phyloP scores from a whole-genome alignment of 345 rosid genomes.

The Populus nigra region DNA sequence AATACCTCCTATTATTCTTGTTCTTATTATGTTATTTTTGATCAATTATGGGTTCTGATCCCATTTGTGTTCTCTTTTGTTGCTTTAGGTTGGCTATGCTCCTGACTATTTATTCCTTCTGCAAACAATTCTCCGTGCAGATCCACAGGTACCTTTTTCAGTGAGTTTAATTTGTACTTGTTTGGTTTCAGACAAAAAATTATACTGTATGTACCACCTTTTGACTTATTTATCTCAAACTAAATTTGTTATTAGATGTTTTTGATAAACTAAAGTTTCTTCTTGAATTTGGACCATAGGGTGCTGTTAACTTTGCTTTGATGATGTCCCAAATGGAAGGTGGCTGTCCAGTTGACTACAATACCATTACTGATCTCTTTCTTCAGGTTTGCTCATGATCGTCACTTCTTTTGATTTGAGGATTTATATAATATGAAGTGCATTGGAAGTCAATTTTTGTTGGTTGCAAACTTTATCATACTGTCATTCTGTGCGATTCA shows the following conservation, averaged over 20 bases:
- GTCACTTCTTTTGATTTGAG: background rate
- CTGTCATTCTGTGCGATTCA: background rate
- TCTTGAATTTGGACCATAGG: slow-evolving; percentile 46
- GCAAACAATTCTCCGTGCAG: slow-evolving; percentile 96
- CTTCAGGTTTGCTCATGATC: slow-evolving; percentile 66
- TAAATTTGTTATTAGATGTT: background rate
- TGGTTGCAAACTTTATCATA: background rate
- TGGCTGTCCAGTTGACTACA: slow-evolving; percentile 94
- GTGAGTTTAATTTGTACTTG: background rate
- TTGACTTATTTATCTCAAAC: background rate
- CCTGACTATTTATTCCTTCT: slow-evolving; percentile 98
- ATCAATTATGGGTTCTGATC: background rate
- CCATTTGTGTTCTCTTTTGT: background rate
- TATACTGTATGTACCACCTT: background rate
- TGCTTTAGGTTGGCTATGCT: slow-evolving; percentile 78
- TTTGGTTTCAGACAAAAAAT: background rate
- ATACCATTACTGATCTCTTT: slow-evolving; percentile 96
- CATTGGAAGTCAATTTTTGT: background rate
- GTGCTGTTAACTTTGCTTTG: slow-evolving; percentile 96
- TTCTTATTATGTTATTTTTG: background rate
- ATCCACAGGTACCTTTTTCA: slow-evolving; percentile 73
- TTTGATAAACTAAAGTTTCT: background rate
- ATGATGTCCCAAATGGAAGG: slow-evolving; percentile 99
- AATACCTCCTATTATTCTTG: background rate
- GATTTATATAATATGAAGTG: background rate